Evolutionary conservation across 345 rosid genomes (phyloP), one percentile per base, ranked within the genome.

Genomic region (Mangifera indica): DNA sequence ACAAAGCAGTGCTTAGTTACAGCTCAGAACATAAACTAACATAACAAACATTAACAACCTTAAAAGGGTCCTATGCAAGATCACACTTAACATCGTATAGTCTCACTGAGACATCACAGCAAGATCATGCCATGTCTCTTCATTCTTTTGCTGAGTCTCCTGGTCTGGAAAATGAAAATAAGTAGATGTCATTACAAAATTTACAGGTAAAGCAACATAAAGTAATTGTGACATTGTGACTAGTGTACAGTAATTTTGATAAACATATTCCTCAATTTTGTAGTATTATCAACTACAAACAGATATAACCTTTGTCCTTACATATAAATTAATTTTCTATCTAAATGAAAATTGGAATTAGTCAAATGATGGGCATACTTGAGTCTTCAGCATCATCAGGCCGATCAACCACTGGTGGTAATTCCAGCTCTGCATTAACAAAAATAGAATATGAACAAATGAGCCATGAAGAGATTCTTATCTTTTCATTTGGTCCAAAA

Each of bases 341-440:
- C 8, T 5, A 37, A 7, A 21, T 21, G 21, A 14, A 37, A 10
- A 46, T 34, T 15, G 22, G 4, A 53, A 64, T 17, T 26, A 7
- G 21, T 21, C 15, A 5, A 64, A 18, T 0, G n/a, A 12, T 18
- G 62, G 14, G 55, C 91, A 71, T 89, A 94, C 98, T 92, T 18
- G 96, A 80, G 76, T 94, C 98, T 74, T 94, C 98, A n/a, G 85
- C 78, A 62, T 94, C 98, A 61, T 94, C 99, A 49, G 84, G 81
- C 49, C 87, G 86, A 66, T 84, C 91, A 76, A 84, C 88, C 78
- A 88, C 92, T 0, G 91, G 91, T 8, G 98, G 99, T 62, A 92
- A 74, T 18, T 88, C 88, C 18, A 92, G 92, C 84, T 92, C 99
- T 95, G 88, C 80, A 79, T 54, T 66, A 73, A 61, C 51, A 60